Conservation (phyloP, 306 rosid genomes). For the Purshia tridentata region DNA sequence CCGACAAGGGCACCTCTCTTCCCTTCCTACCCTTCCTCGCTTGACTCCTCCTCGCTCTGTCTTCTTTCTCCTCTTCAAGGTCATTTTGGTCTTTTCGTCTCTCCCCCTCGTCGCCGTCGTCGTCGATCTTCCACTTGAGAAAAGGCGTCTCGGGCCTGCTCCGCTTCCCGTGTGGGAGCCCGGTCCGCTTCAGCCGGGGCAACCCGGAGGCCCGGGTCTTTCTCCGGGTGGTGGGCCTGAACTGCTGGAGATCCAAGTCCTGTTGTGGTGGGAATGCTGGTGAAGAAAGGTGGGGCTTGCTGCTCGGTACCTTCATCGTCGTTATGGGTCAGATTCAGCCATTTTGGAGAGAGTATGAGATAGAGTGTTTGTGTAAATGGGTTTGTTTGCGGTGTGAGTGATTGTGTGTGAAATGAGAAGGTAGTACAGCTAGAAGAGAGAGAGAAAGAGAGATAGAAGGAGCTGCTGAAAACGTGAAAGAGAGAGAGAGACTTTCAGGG, state of each 20-base stretch:
- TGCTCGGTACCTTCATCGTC: conserved; percentile 63
- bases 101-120: conserved; percentile 23
- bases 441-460: background rate
- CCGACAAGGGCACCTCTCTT: conserved; percentile 50
- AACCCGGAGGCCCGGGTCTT: conserved; percentile 37
- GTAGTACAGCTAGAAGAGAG: conserved; percentile 25
- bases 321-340: conserved; percentile 44
- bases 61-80: conserved; percentile 35
- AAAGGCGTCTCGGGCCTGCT: conserved; percentile 86
- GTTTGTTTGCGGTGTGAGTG: conserved; percentile 27
- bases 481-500: conserved; percentile 19
- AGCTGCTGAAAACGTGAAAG: background rate
- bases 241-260: conserved; percentile 69
- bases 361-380: conserved; percentile 17
- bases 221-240: conserved; percentile 28
- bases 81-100: conserved; percentile 27
- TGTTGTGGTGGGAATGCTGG: conserved; percentile 37
- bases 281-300: conserved; percentile 28
- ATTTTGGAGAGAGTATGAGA: conserved; percentile 25
- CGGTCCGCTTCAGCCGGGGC: conserved; percentile 36
- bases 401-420: conserved; percentile 28
- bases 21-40: conserved; percentile 33
- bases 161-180: conserved; percentile 44
- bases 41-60: conserved; percentile 34
- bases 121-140: conserved; percentile 59